Evolutionary conservation across 2,329 filamentous ascomycete genomes (phyloP), one percentile per base, ranked within the genome.

Genomic region (Fusarium sp.): DNA sequence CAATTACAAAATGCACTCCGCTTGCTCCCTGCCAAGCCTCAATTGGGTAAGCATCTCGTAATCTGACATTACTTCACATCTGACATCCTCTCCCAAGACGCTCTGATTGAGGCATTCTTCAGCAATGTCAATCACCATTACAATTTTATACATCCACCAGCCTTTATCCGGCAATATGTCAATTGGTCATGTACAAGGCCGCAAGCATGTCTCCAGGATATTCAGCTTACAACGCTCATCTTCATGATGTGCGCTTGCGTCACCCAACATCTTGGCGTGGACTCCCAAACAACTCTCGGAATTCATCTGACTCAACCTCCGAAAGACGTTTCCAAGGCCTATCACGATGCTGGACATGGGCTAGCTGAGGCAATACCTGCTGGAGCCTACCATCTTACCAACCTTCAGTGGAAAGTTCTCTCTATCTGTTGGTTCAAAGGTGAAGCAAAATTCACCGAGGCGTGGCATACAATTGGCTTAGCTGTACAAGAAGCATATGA

Each of bases 231-330:
- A 13, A 40, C 30, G 0, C 62, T 67, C 13, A 53, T 67, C 4
- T 54, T 67, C 5, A 67, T 61, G 54, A 67, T 67, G 38, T 67
- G 64, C 20, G 64, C 64, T 11, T 67, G 62, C 13, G 64, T 67
- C 11, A 30, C 64, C 1, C 46, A 66, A 0, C 64, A 67, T 18
- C 32, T 65, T 8, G 49, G 44, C 8, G 8, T 18, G 14, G 37
- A 59, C 2, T 33, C 59, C 6, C 33, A 58, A 12, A 18, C 40
- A 9, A 27, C 18, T 20, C 41, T 57, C 9, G 54, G 45, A 7
- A 35, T 14, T 10, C 40, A 44, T 35, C 30, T 35, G 20, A 14
- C 20, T 7, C 42, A 57, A 10, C n/a, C 33, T 2, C 27, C 20
- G 1, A 32, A 50, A 17, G 45, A 27, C 13, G 23, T 44, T 7